Conservation (phyloP, 148 eudicot species). For the Chenopodium album region DNA sequence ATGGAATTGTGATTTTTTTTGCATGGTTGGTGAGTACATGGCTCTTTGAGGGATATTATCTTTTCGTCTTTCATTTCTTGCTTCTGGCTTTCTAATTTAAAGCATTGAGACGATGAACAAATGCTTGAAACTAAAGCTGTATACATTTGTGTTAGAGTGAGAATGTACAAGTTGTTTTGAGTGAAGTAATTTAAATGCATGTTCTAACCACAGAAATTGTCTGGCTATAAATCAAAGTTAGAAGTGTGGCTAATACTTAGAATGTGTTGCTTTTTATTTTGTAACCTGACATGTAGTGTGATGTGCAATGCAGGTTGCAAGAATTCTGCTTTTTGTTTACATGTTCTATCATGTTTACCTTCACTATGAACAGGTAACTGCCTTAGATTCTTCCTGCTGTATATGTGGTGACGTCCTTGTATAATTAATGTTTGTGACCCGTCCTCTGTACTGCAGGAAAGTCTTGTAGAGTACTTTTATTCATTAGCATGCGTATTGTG, state of each 20-base stretch:
- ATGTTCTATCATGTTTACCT: slow-evolving; percentile 90
- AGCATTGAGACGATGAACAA: too few relatives aligned
- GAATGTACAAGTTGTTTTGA: background rate
- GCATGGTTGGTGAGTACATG: slow-evolving; percentile 87
- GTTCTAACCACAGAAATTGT: background rate
- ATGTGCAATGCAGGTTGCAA: slow-evolving; percentile 75
- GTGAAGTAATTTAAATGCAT: background rate
- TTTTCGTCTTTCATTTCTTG: background rate
- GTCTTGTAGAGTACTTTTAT: background rate
- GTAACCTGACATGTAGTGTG: slow-evolving; percentile 13
- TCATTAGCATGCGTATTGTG: background rate
- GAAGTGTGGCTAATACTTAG: background rate
- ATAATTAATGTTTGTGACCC: background rate
- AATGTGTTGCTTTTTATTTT: background rate
- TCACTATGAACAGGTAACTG: slow-evolving; percentile 85
- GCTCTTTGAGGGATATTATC: background rate
- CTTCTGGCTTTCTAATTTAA: background rate
- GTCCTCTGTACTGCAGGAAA: background rate
- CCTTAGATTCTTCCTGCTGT: background rate
- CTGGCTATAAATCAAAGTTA: background rate
- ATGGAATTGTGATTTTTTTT: slow-evolving; percentile 84
- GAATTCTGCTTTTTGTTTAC: slow-evolving; percentile 92
- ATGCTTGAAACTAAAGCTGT: background rate
- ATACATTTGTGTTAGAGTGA: background rate
- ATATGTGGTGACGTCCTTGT: background rate